Evolutionary conservation across 164 flowering plant genomes (phyloP).

Genomic region (Magnolia changhungtana): DNA sequence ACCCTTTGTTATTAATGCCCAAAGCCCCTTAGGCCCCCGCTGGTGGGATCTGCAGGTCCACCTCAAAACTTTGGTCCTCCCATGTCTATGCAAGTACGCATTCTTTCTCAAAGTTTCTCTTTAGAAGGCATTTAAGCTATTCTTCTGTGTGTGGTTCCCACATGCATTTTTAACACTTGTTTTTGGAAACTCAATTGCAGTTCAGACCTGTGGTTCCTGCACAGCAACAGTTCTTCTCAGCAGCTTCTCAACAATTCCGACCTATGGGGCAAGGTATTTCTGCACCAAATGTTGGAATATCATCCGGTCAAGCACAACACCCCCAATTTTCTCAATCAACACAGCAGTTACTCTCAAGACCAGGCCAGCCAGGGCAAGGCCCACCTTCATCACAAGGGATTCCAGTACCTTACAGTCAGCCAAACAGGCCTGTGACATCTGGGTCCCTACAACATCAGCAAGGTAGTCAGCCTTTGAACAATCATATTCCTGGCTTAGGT

Average conservation of each 20-base stretch:
- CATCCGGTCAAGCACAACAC: conserved; percentile 51
- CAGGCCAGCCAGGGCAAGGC: conserved; percentile 53
- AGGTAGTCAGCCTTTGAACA: conserved; percentile 32
- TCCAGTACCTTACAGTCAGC: conserved; percentile 50
- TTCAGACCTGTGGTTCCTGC: conserved; percentile 61
- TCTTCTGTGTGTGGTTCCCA: not conserved
- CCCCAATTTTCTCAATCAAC: conserved; percentile 63
- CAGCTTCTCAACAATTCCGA: conserved; percentile 57
- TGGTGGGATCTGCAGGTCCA: conserved; percentile 46
- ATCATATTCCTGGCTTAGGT: conserved; percentile 45
- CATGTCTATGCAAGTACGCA: conserved; percentile 53
- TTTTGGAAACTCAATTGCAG: conserved; percentile 37
- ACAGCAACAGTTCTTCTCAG: conserved; percentile 53
- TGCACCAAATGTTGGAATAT: conserved; percentile 42
- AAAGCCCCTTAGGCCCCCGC: conserved; percentile 58
- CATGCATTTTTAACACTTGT: not conserved
- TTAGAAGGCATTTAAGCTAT: not conserved
- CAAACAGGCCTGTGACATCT: conserved; percentile 48
- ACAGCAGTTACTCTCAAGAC: conserved; percentile 66
- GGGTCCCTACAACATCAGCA: conserved; percentile 47
- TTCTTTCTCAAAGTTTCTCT: not conserved
- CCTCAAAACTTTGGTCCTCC: conserved; percentile 58
- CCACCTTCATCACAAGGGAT: conserved; percentile 56
- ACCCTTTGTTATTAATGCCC: conserved; percentile 4
- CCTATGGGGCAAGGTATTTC: conserved; percentile 52